These are phyloP conservation scores for Erythrophleum fordii DNA, from an alignment of 306 rosid genomes.

Conservation along the genomic window DNA sequence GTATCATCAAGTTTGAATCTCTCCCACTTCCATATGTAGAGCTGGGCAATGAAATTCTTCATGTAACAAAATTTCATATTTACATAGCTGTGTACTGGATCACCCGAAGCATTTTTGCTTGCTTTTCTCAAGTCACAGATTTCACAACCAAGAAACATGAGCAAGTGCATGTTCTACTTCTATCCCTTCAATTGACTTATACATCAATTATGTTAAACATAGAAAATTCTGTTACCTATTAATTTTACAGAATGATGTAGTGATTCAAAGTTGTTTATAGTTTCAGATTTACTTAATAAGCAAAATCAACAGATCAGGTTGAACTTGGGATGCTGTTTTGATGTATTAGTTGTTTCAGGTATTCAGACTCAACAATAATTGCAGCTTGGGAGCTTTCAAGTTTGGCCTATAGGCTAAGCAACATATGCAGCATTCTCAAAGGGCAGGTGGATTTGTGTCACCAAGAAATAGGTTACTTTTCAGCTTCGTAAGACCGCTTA, in stretches of 20 bases:
- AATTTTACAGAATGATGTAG: background rate
- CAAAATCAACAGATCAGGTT: background rate
- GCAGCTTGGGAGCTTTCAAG: slow-evolving; percentile 82
- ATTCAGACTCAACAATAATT: slow-evolving; percentile 45
- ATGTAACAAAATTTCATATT: slow-evolving; percentile 37
- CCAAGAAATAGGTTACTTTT: slow-evolving; percentile 27
- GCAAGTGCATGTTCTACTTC: slow-evolving; percentile 74
- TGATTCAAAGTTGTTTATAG: background rate
- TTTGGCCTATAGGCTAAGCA: slow-evolving; percentile 65
- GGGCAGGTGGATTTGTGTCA: slow-evolving; percentile 3
- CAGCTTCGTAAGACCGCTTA: slow-evolving; percentile 9
- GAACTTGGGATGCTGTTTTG: slow-evolving; percentile 16
- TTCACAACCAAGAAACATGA: slow-evolving; percentile 52
- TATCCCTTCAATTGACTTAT: slow-evolving; percentile 47
- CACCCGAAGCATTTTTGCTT: slow-evolving; percentile 57
- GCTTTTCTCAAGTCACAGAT: slow-evolving; percentile 54
- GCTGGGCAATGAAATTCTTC: slow-evolving; percentile 36
- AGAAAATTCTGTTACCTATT: background rate
- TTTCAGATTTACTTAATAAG: background rate
- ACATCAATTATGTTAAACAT: slow-evolving; percentile 10
- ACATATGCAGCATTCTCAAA: slow-evolving; percentile 56
- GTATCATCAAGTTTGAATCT: slow-evolving; percentile 61
- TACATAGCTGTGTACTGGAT: slow-evolving; percentile 66
- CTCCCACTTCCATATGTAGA: slow-evolving; percentile 44
- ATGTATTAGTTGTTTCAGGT: slow-evolving; percentile 43